Base-by-base conservation (phyloP, 257 asterid species). In the Penstemon eatonii region DNA sequence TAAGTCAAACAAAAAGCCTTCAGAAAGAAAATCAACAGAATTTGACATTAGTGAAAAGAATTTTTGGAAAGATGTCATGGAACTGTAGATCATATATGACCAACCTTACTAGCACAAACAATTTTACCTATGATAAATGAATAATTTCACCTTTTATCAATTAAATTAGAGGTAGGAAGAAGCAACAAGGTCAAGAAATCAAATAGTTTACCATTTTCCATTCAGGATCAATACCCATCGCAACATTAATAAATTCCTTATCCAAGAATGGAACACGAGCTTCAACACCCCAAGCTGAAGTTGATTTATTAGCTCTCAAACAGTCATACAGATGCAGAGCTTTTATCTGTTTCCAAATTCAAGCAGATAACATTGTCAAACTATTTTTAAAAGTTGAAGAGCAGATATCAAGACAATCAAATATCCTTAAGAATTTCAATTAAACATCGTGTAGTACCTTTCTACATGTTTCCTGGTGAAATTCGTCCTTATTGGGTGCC, bases 191-290 rank as follows among this genome's bases (percentile, higher is more conserved):
- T 61, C 39, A 49, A 7, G 59, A 72, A 19, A 60, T 55, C 49
- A 37, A 43, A 65, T 49, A 25, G 33, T 54, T 68, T 79, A 87
- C 99, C 99, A 91, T 86, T 85, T 94, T 94, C 93, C 90, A 91
- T 66, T 87, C 96, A 33, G 98, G 99, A 76, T 94, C 98, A 18
- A 94, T 94, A 70, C 71, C 41, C 99, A 94, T 91, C 43, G 98
- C 99, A 46, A 85, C 79, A 67, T 89, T 70, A 78, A 94, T 83
- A 66, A 94, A 94, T 78, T 91, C 99, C 82, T 91, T 91, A 76
- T 94, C 99, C 69, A 94, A 81, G 87, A 94, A 94, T 54, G 98
- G 99, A 65, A 94, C 99, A 75, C 98, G 96, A 67, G 98, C 99
- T 81, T 94, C 98, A 78, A 94, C 82, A 67, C 98, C 99, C 98